Evolutionary conservation across 2,329 filamentous ascomycete genomes (phyloP), one percentile per base, ranked within the genome.

Genomic region (Trichoderma simmonsii): DNA sequence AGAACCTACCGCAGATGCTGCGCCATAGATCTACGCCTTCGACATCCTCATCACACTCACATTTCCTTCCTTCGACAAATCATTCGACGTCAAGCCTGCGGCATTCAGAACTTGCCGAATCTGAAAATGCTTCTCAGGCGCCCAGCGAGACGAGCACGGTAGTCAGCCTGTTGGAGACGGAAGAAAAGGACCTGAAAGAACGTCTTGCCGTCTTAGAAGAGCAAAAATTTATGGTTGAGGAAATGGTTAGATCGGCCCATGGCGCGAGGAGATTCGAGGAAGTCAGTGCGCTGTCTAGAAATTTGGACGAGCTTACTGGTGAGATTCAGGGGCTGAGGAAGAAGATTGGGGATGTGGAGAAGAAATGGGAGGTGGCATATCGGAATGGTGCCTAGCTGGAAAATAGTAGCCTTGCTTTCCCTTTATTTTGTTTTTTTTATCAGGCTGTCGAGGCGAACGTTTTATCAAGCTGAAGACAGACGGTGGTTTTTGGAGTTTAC

Each of bases 171-270:
- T 82, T 97, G 5, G 94, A 97, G 80, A 89, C 88, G 0, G 94
- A 97, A 79, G 94, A 97, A 80, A 95, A 93, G 79, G 89, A 93
- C 24, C 83, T 97, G 1, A 88, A 92, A 18, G 94, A 97, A 77
- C 86, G 90, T 4, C 83, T 97, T 14, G 92, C 96, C 34, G 91
- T 98, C 7, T 86, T 98, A 1, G 94, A 97, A 80, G 95, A 98
- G 82, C 95, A 98, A 80, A 92, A 91, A 74, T 97, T 97, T 81
- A 90, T 97, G 82, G 94, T 98, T 0, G 89, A 91, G 48, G 90
- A 93, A 76, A 97, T 97, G 94, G 89, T 97, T 59, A 89, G 88
- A 8, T 89, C 91, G 73, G 93, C 94, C 0, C 91, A 91, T 62
- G 91, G 90, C 56, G 89, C 92, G 12, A 86, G 93, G 32, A 90